Evolutionary conservation across 192 early-diverging fungal species (phyloP).

Genomic region (Linnemannia schmuckeri): DNA sequence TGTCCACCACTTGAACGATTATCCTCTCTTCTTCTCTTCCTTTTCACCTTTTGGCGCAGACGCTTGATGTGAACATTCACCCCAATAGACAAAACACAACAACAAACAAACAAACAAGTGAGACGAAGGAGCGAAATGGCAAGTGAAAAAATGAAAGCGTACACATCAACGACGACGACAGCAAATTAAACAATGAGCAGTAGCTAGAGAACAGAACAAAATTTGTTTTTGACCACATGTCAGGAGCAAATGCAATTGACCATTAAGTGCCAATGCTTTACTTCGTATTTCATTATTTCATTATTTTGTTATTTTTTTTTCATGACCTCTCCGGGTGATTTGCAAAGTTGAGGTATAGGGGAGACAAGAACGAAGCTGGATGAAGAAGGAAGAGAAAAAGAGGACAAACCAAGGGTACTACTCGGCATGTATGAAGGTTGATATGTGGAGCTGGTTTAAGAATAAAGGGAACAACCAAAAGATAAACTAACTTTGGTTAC

Average conservation of each 20-base stretch:
- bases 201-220: background rate
- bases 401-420: background rate
- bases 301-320: background rate
- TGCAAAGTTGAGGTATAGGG: background rate
- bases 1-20: too few species aligned
- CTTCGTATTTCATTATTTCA: constrained; percentile 1
- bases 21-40: too few species aligned
- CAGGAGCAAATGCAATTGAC: background rate
- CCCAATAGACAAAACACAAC: too few species aligned
- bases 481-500: background rate
- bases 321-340: background rate
- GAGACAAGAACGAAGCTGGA: background rate
- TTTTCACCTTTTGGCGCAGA: too few species aligned
- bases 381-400: background rate
- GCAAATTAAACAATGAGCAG: background rate
- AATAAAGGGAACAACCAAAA: background rate
- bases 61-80: too few species aligned
- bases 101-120: background rate
- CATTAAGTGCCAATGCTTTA: background rate
- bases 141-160: background rate
- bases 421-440: background rate
- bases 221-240: background rate
- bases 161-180: background rate
- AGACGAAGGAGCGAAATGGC: background rate
- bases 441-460: background rate